Evolutionary conservation across 306 rosid genomes (phyloP), one percentile per base, ranked within the genome.

Genomic region (Gleditsia sinensis): DNA sequence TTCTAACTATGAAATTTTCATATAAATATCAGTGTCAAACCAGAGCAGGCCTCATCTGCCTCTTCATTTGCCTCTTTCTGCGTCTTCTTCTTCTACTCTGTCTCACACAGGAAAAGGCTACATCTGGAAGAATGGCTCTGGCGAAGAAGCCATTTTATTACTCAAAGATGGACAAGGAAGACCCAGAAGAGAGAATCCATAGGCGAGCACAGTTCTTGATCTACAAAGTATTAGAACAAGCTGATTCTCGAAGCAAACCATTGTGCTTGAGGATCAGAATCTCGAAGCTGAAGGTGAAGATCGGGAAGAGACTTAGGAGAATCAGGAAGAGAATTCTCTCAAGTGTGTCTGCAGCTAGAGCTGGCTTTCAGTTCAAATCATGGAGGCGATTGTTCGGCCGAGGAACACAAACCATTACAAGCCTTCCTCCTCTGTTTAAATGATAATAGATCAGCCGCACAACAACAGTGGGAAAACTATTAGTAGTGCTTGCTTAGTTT

Each of bases 121-220:
- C 30, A 37, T 17, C 2, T 45, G 11, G 48, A 69, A 37, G 33
- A 80, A 89, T 83, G 96, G 81, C 82, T 55, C 32, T 80, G 24
- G 43, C 40, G 43, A 76, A 72, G 55, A 83, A 65, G 46, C 59
- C 16, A 49, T 58, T 14, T 11, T 82, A 30, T 7, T 94, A 91
- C 78, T 71, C 88, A 4, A 91, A 82, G 89, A 68, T 94, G 59
- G 90, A 89, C 6, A 88, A 89, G 85, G 98, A 94, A 50, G 97
- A 94, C 69, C 88, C 89, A 14, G 88, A 88, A 76, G 98, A 89
- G 57, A 34, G 20, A 25, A 81, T 70, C n/a, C 98, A 81, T 39
- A 42, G 87, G 59, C 77, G 83, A 64, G 94, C 97, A 32, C 98
- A 89, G 85, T 91, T 94, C 74, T 80, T 94, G 84, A 88, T 94